phyloP scores from a whole-genome alignment of 345 rosid genomes.

The Psidium guajava region DNA sequence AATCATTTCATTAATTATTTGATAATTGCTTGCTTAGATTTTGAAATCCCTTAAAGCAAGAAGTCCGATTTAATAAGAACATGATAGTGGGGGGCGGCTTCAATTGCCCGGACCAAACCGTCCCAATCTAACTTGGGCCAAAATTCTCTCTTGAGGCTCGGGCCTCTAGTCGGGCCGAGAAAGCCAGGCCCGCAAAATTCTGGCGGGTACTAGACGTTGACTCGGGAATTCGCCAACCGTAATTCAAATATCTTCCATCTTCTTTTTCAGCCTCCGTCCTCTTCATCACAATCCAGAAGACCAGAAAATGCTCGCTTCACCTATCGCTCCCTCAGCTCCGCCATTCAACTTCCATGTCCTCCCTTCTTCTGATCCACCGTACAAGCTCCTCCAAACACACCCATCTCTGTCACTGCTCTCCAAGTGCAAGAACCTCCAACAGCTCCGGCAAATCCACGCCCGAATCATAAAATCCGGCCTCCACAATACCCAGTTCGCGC shows the following conservation, averaged over 20 bases:
- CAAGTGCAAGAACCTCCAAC: slow-evolving; percentile 32
- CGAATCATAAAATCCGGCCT: slow-evolving; percentile 58
- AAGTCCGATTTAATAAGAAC: background rate
- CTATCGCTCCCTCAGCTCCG: slow-evolving; percentile 5
- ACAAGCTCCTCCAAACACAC: slow-evolving; percentile 42
- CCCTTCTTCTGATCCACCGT: slow-evolving; percentile 60
- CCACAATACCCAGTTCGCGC: slow-evolving; percentile 61
- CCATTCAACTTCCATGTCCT: slow-evolving; percentile 29
- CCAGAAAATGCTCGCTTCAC: slow-evolving; percentile 11
- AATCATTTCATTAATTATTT: background rate
- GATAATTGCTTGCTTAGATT: background rate
- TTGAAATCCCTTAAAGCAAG: background rate
- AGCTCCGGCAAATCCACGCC: slow-evolving; percentile 46
- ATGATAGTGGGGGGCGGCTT: background rate
- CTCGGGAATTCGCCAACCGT: background rate
- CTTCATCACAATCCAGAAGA: background rate
- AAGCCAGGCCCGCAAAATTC: background rate
- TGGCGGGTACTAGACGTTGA: background rate
- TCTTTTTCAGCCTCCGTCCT: background rate
- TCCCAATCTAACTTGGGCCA: background rate
- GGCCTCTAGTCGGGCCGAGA: background rate
- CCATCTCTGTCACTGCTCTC: slow-evolving; percentile 52
- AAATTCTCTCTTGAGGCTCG: background rate
- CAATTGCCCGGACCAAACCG: background rate
- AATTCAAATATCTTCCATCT: background rate